Evolutionary conservation across 1,284 basidiomycete genomes (phyloP).

Genomic region (Ceratobasidium papillatum): DNA sequence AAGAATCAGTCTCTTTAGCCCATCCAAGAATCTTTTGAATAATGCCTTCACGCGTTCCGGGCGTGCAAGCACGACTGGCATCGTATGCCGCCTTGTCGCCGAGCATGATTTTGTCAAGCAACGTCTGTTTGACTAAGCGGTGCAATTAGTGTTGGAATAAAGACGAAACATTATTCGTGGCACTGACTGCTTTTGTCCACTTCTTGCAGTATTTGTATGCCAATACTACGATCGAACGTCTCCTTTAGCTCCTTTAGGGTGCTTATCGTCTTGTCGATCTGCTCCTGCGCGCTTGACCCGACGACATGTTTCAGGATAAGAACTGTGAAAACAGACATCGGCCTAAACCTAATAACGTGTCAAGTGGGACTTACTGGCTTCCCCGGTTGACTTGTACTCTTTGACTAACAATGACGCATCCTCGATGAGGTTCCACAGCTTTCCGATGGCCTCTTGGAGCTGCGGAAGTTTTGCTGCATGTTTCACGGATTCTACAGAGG

Average conservation of each 20-base stretch:
- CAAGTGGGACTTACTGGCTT: not conserved
- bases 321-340: not conserved
- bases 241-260: not conserved
- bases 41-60: not conserved
- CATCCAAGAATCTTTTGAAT: not conserved
- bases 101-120: not conserved
- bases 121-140: not conserved
- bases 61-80: not conserved
- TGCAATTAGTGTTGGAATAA: not conserved
- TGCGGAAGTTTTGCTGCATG: not conserved
- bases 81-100: not conserved
- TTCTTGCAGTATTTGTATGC: not conserved
- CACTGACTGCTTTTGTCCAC: too few species aligned
- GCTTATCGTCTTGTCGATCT: not conserved
- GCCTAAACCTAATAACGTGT: too few species aligned
- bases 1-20: too few species aligned
- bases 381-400: not conserved
- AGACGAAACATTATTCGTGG: not conserved
- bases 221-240: not conserved
- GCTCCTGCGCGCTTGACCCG: not conserved
- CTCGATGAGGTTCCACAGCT: not conserved
- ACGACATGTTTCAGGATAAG: not conserved
- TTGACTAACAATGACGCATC: not conserved
- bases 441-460: not conserved
- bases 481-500: not conserved